Evolutionary conservation across 1,139 yeast genomes (phyloP).

Genomic region (Lodderomyces jiufengensis): DNA sequence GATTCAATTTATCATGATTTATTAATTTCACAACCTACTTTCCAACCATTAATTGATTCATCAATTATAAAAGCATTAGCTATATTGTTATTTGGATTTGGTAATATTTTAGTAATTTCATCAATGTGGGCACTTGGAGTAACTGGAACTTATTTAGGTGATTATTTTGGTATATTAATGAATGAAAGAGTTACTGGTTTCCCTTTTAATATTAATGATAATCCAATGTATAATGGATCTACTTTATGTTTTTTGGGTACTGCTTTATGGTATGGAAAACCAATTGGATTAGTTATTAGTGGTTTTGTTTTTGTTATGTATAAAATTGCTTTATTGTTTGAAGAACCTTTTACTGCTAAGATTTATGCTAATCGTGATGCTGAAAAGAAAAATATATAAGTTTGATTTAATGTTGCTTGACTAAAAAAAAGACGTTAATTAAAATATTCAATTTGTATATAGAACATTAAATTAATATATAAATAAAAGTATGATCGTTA

Average conservation of each 20-base stretch:
- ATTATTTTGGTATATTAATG: conserved; percentile 95
- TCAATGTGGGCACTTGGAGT: conserved; percentile 95
- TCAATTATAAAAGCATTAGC: conserved; percentile 33
- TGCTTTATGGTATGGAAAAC: conserved; percentile 84
- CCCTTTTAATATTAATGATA: conserved; percentile 86
- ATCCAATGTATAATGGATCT: conserved; percentile 97
- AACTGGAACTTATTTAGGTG: conserved; percentile 95
- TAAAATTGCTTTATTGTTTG: conserved; percentile 76
- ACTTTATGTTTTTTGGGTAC: conserved; percentile 86
- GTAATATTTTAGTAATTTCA: conserved; percentile 73
- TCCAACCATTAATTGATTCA: conserved; percentile 46
- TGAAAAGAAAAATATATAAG: too few species aligned
- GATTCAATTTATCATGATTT: conserved; percentile 75
- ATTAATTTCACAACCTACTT: conserved; percentile 45
- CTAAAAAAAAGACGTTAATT: too few species aligned
- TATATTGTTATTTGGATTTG: conserved; percentile 48
- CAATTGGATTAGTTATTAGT: conserved; percentile 77
- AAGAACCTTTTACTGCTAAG: conserved; percentile 93
- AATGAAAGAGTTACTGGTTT: conserved; percentile 85
- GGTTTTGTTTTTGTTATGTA: conserved; percentile 78
- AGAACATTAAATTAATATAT: too few species aligned
- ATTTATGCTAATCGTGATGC: conserved; percentile 55
- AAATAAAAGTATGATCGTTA: too few species aligned
- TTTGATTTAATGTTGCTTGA: too few species aligned
- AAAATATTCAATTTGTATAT: too few species aligned